Percentiles rank a stretch among this genome's conserved stretches.
Evolutionary conservation across 2,329 filamentous ascomycete species (phyloP).

Genomic region (Aureobasidium lini): DNA sequence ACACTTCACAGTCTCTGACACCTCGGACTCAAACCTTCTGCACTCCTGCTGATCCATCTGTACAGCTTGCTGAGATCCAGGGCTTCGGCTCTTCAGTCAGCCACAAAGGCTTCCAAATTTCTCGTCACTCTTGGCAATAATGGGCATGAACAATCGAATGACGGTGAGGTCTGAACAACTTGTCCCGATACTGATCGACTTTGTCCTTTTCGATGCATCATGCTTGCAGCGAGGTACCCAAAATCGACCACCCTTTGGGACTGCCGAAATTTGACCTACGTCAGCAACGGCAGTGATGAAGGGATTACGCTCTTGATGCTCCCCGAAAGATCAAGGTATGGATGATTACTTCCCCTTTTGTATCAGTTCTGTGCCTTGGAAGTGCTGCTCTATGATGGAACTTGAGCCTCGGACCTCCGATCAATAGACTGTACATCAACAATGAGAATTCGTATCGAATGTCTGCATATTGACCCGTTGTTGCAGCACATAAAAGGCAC

Average conservation of each 20-base stretch:
- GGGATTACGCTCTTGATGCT: background rate
- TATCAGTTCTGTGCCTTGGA: background rate
- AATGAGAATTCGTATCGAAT: background rate
- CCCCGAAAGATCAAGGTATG: background rate
- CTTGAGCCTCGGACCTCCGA: background rate
- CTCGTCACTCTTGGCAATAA: background rate
- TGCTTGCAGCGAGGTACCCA: background rate
- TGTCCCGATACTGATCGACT: background rate
- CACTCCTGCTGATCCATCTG: background rate
- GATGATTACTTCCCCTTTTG: background rate
- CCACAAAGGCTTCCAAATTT: background rate
- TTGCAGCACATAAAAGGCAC: background rate
- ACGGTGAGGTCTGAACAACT: background rate
- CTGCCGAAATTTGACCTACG: conserved; percentile 1
- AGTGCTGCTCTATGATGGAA: background rate
- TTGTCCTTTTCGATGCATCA: background rate
- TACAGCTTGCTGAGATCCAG: background rate
- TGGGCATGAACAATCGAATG: background rate
- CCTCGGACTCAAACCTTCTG: conserved; percentile 3
- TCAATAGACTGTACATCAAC: background rate
- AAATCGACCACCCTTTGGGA: background rate
- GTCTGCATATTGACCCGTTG: background rate
- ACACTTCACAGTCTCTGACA: conserved; percentile 1
- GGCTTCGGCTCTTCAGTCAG: background rate
- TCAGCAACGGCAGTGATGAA: background rate